phyloP scores from a whole-genome alignment of 2,329 filamentous ascomycete genomes.

The Fusarium cyanostomum region DNA sequence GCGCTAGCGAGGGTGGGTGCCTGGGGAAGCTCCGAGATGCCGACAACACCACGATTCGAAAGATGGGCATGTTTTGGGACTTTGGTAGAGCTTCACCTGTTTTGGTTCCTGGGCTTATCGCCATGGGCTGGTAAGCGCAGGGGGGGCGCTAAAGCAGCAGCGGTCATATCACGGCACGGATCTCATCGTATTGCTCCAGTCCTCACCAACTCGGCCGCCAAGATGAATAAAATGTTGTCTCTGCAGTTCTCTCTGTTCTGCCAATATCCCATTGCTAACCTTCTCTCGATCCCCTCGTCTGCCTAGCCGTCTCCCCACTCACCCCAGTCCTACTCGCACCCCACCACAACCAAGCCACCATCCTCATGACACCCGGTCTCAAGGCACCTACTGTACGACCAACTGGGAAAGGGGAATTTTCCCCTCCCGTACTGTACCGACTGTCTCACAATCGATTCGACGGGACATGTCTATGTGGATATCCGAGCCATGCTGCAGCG shows the following conservation, averaged over 20 bases:
- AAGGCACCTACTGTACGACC: slow-evolving; percentile 20
- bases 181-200: no score
- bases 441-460: background rate
- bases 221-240: no score
- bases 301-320: slow-evolving; percentile 2
- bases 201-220: no score
- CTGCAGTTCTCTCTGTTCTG: no score
- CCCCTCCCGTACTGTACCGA: no score
- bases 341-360: slow-evolving; percentile 6
- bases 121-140: background rate
- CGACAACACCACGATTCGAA: slow-evolving; percentile 25
- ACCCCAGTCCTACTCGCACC: background rate
- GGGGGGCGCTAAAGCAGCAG: no score
- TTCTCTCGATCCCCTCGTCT: slow-evolving; percentile 10
- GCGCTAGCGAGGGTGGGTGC: slow-evolving; percentile 2
- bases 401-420: slow-evolving; percentile 3
- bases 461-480: background rate
- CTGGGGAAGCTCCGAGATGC: background rate
- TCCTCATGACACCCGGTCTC: slow-evolving; percentile 26
- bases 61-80: slow-evolving; percentile 27
- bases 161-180: no score
- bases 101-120: background rate
- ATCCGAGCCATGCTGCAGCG: background rate
- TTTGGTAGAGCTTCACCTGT: slow-evolving; percentile 31
- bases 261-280: no score